These are phyloP conservation scores for Podosphaera xanthii DNA, from an alignment of 2,329 filamentous ascomycete species.

Conservation along the genomic window DNA sequence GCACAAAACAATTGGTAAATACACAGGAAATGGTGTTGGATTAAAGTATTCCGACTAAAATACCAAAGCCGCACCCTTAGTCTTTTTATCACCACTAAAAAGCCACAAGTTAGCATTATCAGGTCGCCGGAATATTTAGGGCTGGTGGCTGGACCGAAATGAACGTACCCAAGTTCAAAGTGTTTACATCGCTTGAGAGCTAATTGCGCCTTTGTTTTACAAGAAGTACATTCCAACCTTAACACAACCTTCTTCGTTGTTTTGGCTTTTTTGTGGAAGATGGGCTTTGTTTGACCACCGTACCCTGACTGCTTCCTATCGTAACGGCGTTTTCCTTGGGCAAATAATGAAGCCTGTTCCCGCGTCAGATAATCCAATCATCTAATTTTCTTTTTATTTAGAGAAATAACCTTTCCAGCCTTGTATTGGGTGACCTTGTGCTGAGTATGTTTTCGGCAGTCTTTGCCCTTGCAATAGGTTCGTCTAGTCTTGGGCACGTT, in stretches of 20 bases:
- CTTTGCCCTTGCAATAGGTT: conserved; percentile 94
- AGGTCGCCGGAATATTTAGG: background rate
- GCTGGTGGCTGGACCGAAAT: background rate
- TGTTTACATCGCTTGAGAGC: conserved; percentile 99
- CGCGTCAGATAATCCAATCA: conserved; percentile 8
- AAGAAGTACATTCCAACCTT: conserved; percentile 87
- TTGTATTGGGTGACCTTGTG: conserved; percentile 96
- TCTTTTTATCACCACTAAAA: conserved; percentile 99
- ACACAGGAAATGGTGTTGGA: background rate
- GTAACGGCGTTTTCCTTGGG: conserved; percentile 99
- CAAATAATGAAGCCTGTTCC: conserved; percentile 61
- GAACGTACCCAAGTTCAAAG: conserved; percentile 91
- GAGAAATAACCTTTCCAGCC: conserved; percentile 56
- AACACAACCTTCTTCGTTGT: conserved; percentile 99
- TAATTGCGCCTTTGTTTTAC: conserved; percentile 97
- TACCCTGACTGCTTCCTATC: conserved; percentile 98
- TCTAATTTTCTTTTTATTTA: background rate
- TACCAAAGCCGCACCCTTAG: conserved; percentile 98
- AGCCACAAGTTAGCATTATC: background rate
- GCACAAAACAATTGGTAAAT: too few relatives aligned
- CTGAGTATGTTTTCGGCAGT: conserved; percentile 78
- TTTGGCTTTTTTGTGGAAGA: conserved; percentile 99
- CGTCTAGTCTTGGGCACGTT: conserved; percentile 96
- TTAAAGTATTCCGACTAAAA: conserved; percentile 44
- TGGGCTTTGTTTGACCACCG: conserved; percentile 99